These are phyloP conservation scores for Pulveroboletus sp. DNA, from an alignment of 768 basidiomycete species.

Conservation along the genomic window DNA sequence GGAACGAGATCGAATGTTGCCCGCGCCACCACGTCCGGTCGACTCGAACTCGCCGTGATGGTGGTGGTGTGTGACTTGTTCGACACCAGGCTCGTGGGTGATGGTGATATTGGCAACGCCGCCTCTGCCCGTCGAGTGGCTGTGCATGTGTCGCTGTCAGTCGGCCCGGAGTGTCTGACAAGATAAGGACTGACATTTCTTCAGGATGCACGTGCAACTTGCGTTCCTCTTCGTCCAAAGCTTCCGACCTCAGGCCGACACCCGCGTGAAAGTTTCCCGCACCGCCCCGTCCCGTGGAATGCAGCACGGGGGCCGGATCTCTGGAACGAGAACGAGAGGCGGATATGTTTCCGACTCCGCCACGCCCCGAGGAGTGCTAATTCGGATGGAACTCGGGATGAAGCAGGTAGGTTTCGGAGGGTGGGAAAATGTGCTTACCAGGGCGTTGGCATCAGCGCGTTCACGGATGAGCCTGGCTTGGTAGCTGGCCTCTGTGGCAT, in stretches of 20 bases:
- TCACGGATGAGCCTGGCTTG: conserved; percentile 24
- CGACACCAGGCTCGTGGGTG: conserved; percentile 36
- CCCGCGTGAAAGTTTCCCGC: conserved; percentile 50
- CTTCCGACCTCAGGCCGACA: conserved; percentile 10
- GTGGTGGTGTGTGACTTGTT: conserved; percentile 25
- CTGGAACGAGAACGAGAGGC: conserved; percentile 48
- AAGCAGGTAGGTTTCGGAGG: neutral
- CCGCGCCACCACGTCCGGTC: conserved; percentile 57
- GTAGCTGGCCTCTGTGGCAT: conserved; percentile 20
- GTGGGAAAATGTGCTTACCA: conserved; percentile 30
- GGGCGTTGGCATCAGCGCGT: conserved; percentile 26
- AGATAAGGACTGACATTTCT: conserved; percentile 38
- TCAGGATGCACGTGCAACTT: conserved; percentile 29
- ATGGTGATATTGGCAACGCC: conserved; percentile 59
- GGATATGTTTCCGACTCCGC: conserved; percentile 61
- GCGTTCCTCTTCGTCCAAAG: conserved; percentile 35
- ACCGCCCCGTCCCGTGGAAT: conserved; percentile 62
- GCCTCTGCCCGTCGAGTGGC: conserved; percentile 68
- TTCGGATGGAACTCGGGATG: neutral
- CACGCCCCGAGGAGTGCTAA: conserved; percentile 60
- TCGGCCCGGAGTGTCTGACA: neutral
- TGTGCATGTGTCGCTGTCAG: conserved; percentile 21
- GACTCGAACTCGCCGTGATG: conserved; percentile 33
- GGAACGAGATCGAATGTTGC: conserved; percentile 52
- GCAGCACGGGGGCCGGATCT: conserved; percentile 32